These are phyloP conservation scores for Candida caryicola DNA, from an alignment of 805 yeast species.

Conservation along the genomic window DNA sequence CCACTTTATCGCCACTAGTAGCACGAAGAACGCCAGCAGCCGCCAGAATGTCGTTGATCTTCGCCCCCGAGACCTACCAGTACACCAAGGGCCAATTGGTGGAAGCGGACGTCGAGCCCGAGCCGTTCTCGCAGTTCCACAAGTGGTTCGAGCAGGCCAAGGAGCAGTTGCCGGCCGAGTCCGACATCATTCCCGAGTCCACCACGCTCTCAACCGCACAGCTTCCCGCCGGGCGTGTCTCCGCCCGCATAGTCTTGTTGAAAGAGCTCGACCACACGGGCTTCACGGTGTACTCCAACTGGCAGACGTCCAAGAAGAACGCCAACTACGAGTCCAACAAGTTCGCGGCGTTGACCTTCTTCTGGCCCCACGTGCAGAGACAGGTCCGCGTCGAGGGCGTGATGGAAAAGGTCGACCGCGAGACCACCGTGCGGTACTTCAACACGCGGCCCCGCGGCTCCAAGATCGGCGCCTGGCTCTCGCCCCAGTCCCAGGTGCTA, in stretches of 20 bases:
- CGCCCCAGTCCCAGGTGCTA: conserved; percentile 76
- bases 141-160: conserved; percentile 65
- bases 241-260: conserved; percentile 78
- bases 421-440: conserved; percentile 75
- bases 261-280: conserved; percentile 88
- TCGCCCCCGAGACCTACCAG: conserved; percentile 88
- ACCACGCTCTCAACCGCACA: conserved; percentile 85
- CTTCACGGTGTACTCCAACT: conserved; percentile 84
- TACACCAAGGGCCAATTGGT: conserved; percentile 66
- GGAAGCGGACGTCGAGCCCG: conserved; percentile 47
- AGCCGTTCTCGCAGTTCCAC: conserved; percentile 78
- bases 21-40: not conserved
- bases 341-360: conserved; percentile 79
- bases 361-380: conserved; percentile 88
- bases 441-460: conserved; percentile 90
- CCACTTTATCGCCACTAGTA: no score
- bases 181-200: conserved; percentile 65
- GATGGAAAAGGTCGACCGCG: conserved; percentile 69
- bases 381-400: conserved; percentile 91
- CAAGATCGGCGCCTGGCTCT: conserved; percentile 94
- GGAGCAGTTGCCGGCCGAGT: conserved; percentile 40
- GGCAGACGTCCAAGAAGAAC: conserved; percentile 84
- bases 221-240: conserved; percentile 86
- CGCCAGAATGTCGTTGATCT: conserved; percentile 35
- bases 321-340: conserved; percentile 69